These are phyloP conservation scores for Lactarius akahatsu DNA, from an alignment of 768 basidiomycete species.

Conservation along the genomic window DNA sequence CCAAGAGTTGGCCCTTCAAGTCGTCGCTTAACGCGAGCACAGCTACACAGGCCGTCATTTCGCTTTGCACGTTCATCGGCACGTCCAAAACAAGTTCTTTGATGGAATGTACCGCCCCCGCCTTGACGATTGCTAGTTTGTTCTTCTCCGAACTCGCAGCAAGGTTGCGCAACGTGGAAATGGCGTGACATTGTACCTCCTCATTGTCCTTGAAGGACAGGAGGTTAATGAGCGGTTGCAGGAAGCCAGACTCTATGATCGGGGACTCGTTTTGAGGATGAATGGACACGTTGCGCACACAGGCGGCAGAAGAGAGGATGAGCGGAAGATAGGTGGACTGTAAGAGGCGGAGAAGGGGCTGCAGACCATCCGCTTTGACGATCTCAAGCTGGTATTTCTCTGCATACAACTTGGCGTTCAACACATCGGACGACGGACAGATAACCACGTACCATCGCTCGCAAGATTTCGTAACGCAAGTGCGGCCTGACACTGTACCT, in stretches of 20 bases:
- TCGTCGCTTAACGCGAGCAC: constrained; percentile 96
- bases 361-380: constrained; percentile 91
- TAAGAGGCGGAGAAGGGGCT: constrained; percentile 87
- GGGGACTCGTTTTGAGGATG: constrained; percentile 98
- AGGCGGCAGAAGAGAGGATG: constrained; percentile 96
- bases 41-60: constrained; percentile 99
- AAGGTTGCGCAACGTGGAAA: constrained; percentile 93
- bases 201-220: constrained; percentile 99
- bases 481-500: constrained; percentile 98
- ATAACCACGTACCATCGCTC: constrained; percentile 72
- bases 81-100: constrained; percentile 95
- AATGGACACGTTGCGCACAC: constrained; percentile 98
- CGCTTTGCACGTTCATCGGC: constrained; percentile 95
- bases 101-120: constrained; percentile 94
- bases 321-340: constrained; percentile 97
- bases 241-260: constrained; percentile 97
- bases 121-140: constrained; percentile 96
- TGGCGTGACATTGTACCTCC: constrained; percentile 99
- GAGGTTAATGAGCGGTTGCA: constrained; percentile 93
- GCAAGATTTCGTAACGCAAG: constrained; percentile 94
- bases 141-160: constrained; percentile 98
- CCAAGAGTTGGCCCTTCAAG: constrained; percentile 91
- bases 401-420: constrained; percentile 36
- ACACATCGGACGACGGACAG: background rate
- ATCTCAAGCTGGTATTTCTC: constrained; percentile 99